Evolutionary conservation across 306 rosid species (phyloP).

Genomic region (Fragaria ananassa): DNA sequence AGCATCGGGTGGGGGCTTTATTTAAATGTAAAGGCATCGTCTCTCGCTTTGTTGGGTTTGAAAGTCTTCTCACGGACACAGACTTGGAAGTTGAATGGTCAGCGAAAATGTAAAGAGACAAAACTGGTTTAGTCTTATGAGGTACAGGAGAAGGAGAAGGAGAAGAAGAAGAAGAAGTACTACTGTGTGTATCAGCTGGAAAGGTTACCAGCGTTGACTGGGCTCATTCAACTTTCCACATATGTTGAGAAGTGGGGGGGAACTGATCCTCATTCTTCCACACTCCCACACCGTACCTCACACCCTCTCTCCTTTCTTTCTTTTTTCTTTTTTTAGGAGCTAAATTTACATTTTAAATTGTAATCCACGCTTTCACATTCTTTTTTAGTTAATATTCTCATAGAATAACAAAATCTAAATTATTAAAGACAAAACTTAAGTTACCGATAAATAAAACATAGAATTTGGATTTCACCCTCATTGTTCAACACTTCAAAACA

Average conservation of each 20-base stretch:
- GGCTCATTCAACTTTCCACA: not conserved
- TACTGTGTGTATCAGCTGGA: not conserved
- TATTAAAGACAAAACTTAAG: too few relatives aligned
- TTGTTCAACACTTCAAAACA: too few relatives aligned
- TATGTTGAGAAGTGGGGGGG: not conserved
- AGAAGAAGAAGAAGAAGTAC: not conserved
- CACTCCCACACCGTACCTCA: not conserved
- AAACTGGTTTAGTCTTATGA: not conserved
- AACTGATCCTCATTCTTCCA: not conserved
- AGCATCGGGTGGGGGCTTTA: not conserved
- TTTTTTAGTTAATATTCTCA: too few relatives aligned
- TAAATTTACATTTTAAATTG: too few relatives aligned
- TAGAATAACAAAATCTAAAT: too few relatives aligned
- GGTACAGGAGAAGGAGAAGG: not conserved
- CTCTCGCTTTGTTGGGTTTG: not conserved
- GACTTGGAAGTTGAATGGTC: slow-evolving; percentile 12
- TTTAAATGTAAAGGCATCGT: not conserved
- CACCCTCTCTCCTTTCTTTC: accelerated
- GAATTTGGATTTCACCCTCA: too few relatives aligned
- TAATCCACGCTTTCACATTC: too few relatives aligned
- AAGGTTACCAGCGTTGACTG: not conserved
- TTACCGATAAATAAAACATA: too few relatives aligned
- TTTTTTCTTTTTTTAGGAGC: too few relatives aligned
- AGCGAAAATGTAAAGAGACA: not conserved
- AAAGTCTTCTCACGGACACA: not conserved